phyloP scores from a whole-genome alignment of 2,329 filamentous ascomycete species.

The Botrytis cinerea region DNA sequence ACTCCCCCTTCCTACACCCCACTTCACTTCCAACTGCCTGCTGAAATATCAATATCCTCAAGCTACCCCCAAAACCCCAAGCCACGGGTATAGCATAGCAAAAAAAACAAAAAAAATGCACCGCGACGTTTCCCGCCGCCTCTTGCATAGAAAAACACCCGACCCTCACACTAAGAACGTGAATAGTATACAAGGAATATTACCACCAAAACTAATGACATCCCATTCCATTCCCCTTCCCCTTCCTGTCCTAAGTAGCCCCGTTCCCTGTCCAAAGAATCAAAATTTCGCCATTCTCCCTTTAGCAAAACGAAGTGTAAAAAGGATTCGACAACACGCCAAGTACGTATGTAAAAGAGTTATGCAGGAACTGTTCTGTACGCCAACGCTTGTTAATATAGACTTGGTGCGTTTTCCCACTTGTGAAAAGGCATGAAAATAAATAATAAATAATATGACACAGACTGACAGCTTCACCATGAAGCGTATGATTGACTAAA shows the following conservation, averaged over 20 bases:
- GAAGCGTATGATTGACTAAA: not conserved
- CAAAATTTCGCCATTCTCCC: constrained; percentile 13
- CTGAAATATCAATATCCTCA: not conserved
- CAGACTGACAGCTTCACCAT: constrained; percentile 11
- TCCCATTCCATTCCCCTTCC: not conserved
- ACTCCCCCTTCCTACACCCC: not conserved
- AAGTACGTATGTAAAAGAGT: constrained; percentile 4
- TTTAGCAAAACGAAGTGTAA: constrained; percentile 1
- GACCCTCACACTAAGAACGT: not conserved
- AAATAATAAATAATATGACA: constrained; percentile 12
- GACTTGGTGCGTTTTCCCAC: constrained; percentile 11
- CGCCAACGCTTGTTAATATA: constrained; percentile 18
- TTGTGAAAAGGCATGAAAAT: constrained; percentile 11
- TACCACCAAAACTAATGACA: constrained; percentile 11
- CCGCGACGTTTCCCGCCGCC: not conserved
- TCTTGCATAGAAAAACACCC: constrained; percentile 1
- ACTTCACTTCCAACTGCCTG: not conserved
- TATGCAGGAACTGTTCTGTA: constrained; percentile 13
- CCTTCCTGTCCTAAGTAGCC: not conserved
- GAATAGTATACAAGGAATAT: constrained; percentile 22
- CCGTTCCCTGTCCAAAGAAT: not conserved
- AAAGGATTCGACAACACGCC: not conserved
- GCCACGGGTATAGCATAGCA: constrained; percentile 19
- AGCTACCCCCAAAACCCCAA: constrained; percentile 8
- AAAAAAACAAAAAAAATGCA: constrained; percentile 1